Evolutionary conservation across 2,329 filamentous ascomycete species (phyloP).

Genomic region (Fusarium sp.): DNA sequence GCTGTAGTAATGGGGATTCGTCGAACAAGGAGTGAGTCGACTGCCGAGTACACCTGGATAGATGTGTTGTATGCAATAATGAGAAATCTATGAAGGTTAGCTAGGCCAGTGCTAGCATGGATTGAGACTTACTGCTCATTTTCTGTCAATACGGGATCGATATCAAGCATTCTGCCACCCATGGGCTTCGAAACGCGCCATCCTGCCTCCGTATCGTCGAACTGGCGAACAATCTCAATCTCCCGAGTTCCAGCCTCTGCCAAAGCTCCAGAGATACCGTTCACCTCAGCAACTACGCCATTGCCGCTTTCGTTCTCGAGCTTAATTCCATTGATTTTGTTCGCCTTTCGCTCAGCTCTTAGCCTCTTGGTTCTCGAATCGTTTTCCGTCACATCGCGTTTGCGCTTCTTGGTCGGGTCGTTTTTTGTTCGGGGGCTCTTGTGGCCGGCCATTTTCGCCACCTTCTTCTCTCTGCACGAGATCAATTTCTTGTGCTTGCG

Average conservation of each 20-base stretch:
- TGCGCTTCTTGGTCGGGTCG: constrained; percentile 56
- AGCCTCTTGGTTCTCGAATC: constrained; percentile 54
- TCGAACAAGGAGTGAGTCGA: constrained; percentile 82
- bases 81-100: constrained; percentile 65
- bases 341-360: constrained; percentile 46
- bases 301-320: constrained; percentile 9
- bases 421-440: constrained; percentile 48
- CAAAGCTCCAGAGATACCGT: constrained; percentile 27
- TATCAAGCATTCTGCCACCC: constrained; percentile 71
- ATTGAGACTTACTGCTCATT: constrained; percentile 65
- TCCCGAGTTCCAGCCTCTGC: constrained; percentile 30
- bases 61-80: constrained; percentile 79
- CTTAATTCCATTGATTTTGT: constrained; percentile 41
- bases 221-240: constrained; percentile 41
- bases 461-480: constrained; percentile 8
- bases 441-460: constrained; percentile 48
- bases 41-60: constrained; percentile 82
- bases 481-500: constrained; percentile 26
- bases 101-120: not conserved
- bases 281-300: constrained; percentile 24
- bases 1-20: constrained; percentile 65
- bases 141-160: constrained; percentile 69
- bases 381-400: constrained; percentile 55
- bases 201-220: constrained; percentile 47
- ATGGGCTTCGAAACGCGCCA: constrained; percentile 73